These are phyloP conservation scores for Protomyces inouyei DNA, from an alignment of 1,139 yeast species.

Conservation along the genomic window DNA sequence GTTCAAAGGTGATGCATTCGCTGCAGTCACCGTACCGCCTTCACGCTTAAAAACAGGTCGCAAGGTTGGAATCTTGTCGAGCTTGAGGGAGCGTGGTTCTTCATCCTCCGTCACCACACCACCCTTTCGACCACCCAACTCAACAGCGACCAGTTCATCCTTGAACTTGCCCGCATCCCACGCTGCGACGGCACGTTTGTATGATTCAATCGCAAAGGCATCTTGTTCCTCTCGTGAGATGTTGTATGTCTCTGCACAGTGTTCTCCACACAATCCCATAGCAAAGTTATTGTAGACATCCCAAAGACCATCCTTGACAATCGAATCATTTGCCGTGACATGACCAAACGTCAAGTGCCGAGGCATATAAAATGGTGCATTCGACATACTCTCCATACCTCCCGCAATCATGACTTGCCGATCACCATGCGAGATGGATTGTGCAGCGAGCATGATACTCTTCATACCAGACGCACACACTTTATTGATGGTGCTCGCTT, in stretches of 20 bases:
- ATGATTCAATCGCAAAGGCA: constrained; percentile 79
- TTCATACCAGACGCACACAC: constrained; percentile 98
- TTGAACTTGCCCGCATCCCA: constrained; percentile 72
- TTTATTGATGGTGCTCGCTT: constrained; percentile 88
- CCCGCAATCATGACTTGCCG: constrained; percentile 94
- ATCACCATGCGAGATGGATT: constrained; percentile 76
- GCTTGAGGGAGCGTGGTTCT: constrained; percentile 66
- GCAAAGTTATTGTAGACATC: constrained; percentile 82
- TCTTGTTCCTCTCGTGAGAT: constrained; percentile 74
- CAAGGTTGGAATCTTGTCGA: constrained; percentile 66
- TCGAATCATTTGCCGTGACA: constrained; percentile 69
- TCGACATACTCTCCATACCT: constrained; percentile 96
- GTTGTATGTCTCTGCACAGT: constrained; percentile 70
- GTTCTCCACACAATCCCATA: constrained; percentile 97
- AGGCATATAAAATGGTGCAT: constrained; percentile 89
- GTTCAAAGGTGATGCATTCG: constrained; percentile 85
- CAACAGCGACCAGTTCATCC: constrained; percentile 73
- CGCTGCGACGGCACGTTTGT: constrained; percentile 76
- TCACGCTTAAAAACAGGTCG: constrained; percentile 75
- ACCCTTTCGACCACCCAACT: constrained; percentile 90
- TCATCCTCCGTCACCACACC: constrained; percentile 65
- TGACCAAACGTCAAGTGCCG: constrained; percentile 84
- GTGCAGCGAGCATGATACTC: constrained; percentile 84
- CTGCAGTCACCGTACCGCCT: constrained; percentile 84
- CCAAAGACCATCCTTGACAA: constrained; percentile 82